A percentile compares a stretch with the other conserved stretches of the same genome.
phyloP scores from a whole-genome alignment of 306 rosid genomes.

The Corylus heterophylla region DNA sequence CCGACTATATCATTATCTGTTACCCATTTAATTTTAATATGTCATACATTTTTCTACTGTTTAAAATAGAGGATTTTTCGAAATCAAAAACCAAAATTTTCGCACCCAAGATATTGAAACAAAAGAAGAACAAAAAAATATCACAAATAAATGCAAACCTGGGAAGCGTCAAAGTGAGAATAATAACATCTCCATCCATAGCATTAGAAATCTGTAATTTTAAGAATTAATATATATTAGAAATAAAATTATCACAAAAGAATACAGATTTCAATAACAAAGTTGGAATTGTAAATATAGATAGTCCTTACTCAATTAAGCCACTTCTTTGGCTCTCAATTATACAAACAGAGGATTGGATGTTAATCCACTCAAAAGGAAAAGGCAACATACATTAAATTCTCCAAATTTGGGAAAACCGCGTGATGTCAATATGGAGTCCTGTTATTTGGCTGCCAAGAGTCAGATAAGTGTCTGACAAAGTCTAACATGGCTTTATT shows the following conservation, averaged over 20 bases:
- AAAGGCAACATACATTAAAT: not conserved
- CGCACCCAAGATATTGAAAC: not conserved
- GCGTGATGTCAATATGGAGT: not conserved
- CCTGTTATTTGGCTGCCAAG: too few species aligned
- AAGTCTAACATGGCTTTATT: too few species aligned
- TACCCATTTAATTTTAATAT: too few species aligned
- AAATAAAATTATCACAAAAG: not conserved
- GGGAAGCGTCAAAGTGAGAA: not conserved
- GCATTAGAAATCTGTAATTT: conserved; percentile 1
- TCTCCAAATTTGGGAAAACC: not conserved
- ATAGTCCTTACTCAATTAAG: not conserved
- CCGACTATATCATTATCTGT: not conserved
- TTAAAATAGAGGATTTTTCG: too few species aligned
- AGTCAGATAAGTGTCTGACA: too few species aligned
- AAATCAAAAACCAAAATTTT: too few species aligned
- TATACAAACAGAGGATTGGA: not conserved
- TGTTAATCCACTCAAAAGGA: not conserved
- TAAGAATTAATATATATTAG: not conserved
- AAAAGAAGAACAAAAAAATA: not conserved
- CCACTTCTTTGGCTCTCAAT: not conserved
- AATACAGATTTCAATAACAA: not conserved
- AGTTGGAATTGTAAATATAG: not conserved
- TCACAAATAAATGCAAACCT: not conserved
- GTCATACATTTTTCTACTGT: too few species aligned
- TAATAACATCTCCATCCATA: not conserved